Percentiles rank a stretch among this genome's conserved stretches.
phyloP scores from a whole-genome alignment of 176 grass and related monocot genomes.

The Coix lacrymajobi region DNA sequence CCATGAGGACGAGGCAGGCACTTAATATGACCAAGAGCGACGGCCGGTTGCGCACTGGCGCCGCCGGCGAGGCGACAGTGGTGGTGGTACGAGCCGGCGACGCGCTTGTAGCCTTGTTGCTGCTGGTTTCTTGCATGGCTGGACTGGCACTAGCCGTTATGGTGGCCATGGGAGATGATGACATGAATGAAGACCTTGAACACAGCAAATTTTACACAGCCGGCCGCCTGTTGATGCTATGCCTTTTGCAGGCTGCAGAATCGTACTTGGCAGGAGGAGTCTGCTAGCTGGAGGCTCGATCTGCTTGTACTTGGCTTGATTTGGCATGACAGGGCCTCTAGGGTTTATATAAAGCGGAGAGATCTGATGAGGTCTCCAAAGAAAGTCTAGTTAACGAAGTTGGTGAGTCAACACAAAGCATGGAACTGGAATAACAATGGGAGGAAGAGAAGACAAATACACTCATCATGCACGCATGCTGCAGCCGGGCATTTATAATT shows the following conservation, averaged over 20 bases:
- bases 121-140: slow-evolving; percentile 22
- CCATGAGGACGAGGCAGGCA: slow-evolving; percentile 48
- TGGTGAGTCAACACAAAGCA: slow-evolving; percentile 33
- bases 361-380: background rate
- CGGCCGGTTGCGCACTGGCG: slow-evolving; percentile 6
- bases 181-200: background rate
- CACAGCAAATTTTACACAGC: background rate
- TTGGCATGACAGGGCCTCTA: background rate
- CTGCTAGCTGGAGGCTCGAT: background rate
- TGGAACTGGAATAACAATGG: background rate
- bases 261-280: background rate
- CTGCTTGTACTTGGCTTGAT: background rate
- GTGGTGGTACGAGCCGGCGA: background rate
- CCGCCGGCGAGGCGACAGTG: background rate
- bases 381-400: background rate
- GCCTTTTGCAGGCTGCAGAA: background rate
- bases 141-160: background rate
- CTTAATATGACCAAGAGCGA: slow-evolving; percentile 42
- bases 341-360: slow-evolving; percentile 15
- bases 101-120: background rate
- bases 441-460: background rate
- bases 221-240: background rate
- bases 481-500: too few species aligned
- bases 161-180: background rate
- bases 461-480: too few species aligned